Base-by-base conservation (phyloP, 805 yeast genomes). In the Ogataea paraovalis region DNA sequence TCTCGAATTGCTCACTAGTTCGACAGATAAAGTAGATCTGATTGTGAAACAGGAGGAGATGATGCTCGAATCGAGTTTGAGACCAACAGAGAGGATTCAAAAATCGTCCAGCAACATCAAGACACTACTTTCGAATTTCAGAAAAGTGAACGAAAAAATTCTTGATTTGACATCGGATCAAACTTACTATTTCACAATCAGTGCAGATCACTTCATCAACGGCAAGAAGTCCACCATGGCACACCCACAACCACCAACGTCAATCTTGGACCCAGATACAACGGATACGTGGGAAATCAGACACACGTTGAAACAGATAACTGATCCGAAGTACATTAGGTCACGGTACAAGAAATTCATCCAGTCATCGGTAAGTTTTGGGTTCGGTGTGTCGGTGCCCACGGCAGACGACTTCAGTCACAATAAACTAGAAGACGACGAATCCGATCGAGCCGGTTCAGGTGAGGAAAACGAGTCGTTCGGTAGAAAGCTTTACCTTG, bases 181-280 rank as follows among this genome's bases (percentile, higher is more conserved):
- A 19, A 47, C 52, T 21, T 53, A 67, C 41, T 79, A 79, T 13
- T 73, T 70, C 53, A 64, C 66, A 37, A 51, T 77, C 9, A 53
- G 51, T 5, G 64, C 71, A 0, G 57, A 63, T 9, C 74, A 74
- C 53, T 54, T 49, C 22, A 66, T 72, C 46, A 62, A 71, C 42
- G 72, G 66, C n/a, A 45, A 58, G n/a, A 53, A 43, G 14, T 53
- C 50, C 12, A 42, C 47, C 4, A 50, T 40, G 8, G 42, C 36
- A n/a, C 53, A 62, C 41, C 70, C 70, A 20, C 57, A 63, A 1
- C 71, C 71, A 16, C 50, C 65, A 1, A 16, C 63, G 14, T 58
- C 54, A 1, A 52, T 62, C 19, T n/a, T 65, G 3, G 58, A 60
- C 22, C 20, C 50, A 3, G 28, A 44, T 9, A 19, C 47, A 2